A percentile compares a stretch with the other conserved stretches of the same genome.
Conservation (phyloP, 2,329 filamentous ascomycete species). For the Chalara sp. region DNA sequence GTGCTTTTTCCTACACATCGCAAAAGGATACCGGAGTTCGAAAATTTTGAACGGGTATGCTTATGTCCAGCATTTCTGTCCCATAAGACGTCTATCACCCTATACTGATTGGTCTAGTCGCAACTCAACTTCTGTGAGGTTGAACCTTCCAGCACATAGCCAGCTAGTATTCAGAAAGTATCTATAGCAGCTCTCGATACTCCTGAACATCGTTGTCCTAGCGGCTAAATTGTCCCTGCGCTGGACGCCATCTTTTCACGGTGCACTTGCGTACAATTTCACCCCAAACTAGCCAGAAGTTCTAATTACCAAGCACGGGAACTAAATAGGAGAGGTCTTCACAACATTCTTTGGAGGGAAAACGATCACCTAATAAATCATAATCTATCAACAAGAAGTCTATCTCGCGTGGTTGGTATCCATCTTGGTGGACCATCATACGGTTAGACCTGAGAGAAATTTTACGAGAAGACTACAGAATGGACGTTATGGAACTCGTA, state of each 20-base stretch:
- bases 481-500: constrained; percentile 61
- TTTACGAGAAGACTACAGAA: constrained; percentile 22
- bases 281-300: neutral
- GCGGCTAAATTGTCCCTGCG: constrained; percentile 14
- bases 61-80: neutral
- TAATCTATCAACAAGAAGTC: neutral
- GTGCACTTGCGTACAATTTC: constrained; percentile 1
- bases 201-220: neutral
- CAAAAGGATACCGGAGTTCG: no score
- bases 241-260: constrained; percentile 16
- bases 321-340: neutral
- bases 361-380: neutral
- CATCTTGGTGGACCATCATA: neutral
- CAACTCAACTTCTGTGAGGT: neutral
- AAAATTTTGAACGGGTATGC: no score
- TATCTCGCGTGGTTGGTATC: neutral
- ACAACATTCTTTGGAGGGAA: neutral
- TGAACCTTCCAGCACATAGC: constrained; percentile 1
- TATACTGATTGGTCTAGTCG: constrained; percentile 10
- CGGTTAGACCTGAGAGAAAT: neutral
- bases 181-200: neutral
- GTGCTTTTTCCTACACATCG: no score
- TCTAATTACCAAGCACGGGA: neutral
- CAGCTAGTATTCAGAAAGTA: neutral
- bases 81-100: neutral